phyloP scores from a whole-genome alignment of 2,329 filamentous ascomycete genomes.

The Aspergillus floridensis region DNA sequence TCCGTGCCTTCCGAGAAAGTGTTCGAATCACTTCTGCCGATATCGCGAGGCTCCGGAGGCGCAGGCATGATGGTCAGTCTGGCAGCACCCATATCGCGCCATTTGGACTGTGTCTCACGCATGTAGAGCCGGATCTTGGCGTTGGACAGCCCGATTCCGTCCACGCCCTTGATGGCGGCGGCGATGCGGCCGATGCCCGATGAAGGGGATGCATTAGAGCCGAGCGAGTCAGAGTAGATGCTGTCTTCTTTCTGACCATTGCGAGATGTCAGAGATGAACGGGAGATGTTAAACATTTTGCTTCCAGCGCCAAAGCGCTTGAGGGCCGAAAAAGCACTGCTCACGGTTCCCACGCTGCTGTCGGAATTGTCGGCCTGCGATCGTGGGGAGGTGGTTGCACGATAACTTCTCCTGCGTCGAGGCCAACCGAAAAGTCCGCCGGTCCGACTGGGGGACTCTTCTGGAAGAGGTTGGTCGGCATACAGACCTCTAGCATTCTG shows the following conservation, averaged over 20 bases:
- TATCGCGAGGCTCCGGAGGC: slow-evolving; percentile 32
- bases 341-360: slow-evolving; percentile 72
- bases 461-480: slow-evolving; percentile 54
- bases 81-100: slow-evolving; percentile 88
- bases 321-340: slow-evolving; percentile 74
- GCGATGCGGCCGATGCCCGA: slow-evolving; percentile 55
- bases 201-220: slow-evolving; percentile 49
- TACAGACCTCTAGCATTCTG: slow-evolving; percentile 64
- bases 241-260: slow-evolving; percentile 52
- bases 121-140: slow-evolving; percentile 84
- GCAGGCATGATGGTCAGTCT: slow-evolving; percentile 74
- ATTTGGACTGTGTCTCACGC: slow-evolving; percentile 71
- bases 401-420: slow-evolving; percentile 53
- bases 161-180: slow-evolving; percentile 50
- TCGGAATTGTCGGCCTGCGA: slow-evolving; percentile 64
- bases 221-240: slow-evolving; percentile 58
- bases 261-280: slow-evolving; percentile 67
- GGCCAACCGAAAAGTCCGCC: slow-evolving; percentile 52
- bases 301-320: slow-evolving; percentile 70
- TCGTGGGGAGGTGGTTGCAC: slow-evolving; percentile 55
- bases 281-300: slow-evolving; percentile 77
- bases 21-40: slow-evolving; percentile 17
- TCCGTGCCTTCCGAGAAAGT: slow-evolving; percentile 18
- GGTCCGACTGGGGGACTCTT: slow-evolving; percentile 47
- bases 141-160: slow-evolving; percentile 65